Evolutionary conservation across 345 rosid genomes (phyloP).

Genomic region (Eucalyptus coolabah): DNA sequence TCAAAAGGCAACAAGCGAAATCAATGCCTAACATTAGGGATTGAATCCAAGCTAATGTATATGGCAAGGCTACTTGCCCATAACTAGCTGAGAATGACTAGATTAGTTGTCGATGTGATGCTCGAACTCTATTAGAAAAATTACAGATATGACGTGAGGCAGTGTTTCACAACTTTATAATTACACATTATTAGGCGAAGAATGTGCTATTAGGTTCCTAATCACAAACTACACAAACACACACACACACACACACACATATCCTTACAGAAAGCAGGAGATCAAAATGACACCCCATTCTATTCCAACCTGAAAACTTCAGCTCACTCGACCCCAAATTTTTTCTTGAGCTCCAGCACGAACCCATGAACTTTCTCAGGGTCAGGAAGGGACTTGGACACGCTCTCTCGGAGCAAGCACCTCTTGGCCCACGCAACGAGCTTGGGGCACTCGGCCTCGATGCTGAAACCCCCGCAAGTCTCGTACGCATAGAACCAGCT

Average conservation of each 20-base stretch:
- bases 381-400: not conserved
- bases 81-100: not conserved
- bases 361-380: not conserved
- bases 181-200: not conserved
- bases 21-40: not conserved
- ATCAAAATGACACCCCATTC: not conserved
- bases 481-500: constrained; percentile 3
- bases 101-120: not conserved
- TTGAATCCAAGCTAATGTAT: not conserved
- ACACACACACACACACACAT: accelerated
- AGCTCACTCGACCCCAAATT: not conserved
- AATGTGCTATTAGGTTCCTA: not conserved
- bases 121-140: not conserved
- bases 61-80: not conserved
- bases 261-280: not conserved
- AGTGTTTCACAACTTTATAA: not conserved
- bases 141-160: not conserved
- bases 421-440: not conserved
- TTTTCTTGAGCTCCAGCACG: not conserved
- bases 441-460: constrained; percentile 5
- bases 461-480: not conserved
- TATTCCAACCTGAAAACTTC: not conserved
- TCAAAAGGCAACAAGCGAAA: not conserved
- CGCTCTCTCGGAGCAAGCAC: not conserved
- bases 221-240: not conserved